These are phyloP conservation scores for Russula brevipes DNA, from an alignment of 768 basidiomycete genomes.

Conservation along the genomic window DNA sequence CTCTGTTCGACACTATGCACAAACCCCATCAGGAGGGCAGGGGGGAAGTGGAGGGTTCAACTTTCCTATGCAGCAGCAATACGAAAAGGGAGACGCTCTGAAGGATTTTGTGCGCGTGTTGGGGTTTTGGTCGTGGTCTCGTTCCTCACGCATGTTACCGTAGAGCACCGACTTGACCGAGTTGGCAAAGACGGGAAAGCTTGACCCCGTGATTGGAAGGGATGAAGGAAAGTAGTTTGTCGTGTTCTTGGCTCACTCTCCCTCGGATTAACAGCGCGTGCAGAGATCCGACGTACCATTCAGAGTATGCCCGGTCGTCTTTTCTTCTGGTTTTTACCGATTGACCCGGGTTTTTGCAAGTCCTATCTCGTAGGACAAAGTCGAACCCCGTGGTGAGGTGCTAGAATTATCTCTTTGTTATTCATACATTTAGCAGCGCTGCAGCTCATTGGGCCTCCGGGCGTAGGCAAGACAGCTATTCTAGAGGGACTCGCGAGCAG, in stretches of 20 bases:
- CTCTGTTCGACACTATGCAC: constrained; percentile 40
- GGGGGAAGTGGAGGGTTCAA: constrained; percentile 46
- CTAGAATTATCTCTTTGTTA: background rate
- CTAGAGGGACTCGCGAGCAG: constrained; percentile 84
- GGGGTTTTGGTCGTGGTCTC: background rate
- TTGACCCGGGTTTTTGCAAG: constrained; percentile 33
- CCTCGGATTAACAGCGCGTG: background rate
- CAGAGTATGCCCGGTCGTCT: constrained; percentile 55
- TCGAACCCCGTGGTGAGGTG: constrained; percentile 78
- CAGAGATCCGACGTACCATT: constrained; percentile 84
- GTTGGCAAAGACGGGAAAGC: constrained; percentile 74
- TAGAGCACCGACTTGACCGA: constrained; percentile 83
- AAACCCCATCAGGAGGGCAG: constrained; percentile 41
- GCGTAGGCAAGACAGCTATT: constrained; percentile 92
- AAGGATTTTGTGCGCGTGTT: constrained; percentile 62
- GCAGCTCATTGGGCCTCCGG: constrained; percentile 78
- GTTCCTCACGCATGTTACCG: background rate
- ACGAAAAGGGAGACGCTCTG: constrained; percentile 77
- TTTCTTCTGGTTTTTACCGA: background rate
- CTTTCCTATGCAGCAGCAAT: constrained; percentile 45
- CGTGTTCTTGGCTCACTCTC: background rate
- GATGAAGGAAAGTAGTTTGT: constrained; percentile 56
- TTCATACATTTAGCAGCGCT: background rate
- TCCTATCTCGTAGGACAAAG: constrained; percentile 84
- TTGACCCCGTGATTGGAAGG: constrained; percentile 87